Evolutionary conservation across 129 eudicot genomes (phyloP).

Genomic region (Flaveria trinervia): DNA sequence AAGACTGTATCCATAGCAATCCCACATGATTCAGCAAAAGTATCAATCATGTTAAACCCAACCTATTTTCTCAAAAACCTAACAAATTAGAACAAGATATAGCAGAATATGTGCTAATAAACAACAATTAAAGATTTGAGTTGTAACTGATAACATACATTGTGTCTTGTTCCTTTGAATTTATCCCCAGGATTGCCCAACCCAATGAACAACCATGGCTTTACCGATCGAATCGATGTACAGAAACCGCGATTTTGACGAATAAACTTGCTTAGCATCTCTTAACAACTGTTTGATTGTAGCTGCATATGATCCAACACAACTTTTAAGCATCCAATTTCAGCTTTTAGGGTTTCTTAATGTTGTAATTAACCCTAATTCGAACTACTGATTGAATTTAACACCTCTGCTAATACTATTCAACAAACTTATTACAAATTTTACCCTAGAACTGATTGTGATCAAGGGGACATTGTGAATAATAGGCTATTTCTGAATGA

Average conservation of each 20-base stretch:
- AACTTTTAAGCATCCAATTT: background rate
- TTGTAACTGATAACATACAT: slow-evolving; percentile 39
- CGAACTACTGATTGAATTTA: background rate
- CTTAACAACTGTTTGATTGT: background rate
- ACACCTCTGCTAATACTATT: no score
- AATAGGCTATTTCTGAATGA: no score
- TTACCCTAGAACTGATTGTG: no score
- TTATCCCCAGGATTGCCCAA: slow-evolving; percentile 89
- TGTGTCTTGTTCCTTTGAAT: slow-evolving; percentile 83
- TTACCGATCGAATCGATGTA: slow-evolving; percentile 47
- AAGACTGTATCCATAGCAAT: slow-evolving; percentile 66
- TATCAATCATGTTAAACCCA: slow-evolving; percentile 89
- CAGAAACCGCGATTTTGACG: slow-evolving; percentile 39
- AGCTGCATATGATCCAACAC: background rate
- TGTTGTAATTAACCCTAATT: background rate
- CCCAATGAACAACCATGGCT: slow-evolving; percentile 86
- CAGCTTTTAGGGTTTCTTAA: background rate
- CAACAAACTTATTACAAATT: no score
- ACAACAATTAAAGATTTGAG: background rate
- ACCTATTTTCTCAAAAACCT: slow-evolving; percentile 36
- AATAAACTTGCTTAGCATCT: slow-evolving; percentile 46
- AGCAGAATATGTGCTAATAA: background rate
- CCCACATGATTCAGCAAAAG: slow-evolving; percentile 64
- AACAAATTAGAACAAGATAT: slow-evolving; percentile 1
- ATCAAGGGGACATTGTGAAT: no score